Evolutionary conservation across 768 basidiomycete species (phyloP).

Genomic region (Nidularia pulvinata): DNA sequence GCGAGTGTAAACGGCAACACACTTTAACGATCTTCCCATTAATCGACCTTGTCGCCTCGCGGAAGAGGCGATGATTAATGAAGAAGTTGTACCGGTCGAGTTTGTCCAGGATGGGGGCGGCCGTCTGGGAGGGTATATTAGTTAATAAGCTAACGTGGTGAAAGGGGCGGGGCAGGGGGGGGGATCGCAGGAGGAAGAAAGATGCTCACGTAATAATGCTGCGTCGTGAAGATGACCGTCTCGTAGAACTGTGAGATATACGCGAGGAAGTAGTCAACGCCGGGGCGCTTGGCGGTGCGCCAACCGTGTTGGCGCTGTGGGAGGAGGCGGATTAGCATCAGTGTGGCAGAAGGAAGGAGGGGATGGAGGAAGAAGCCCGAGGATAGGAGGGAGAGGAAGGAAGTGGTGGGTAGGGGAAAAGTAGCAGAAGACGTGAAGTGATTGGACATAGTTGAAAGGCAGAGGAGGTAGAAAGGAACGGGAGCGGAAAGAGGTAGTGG

Average conservation of each 20-base stretch:
- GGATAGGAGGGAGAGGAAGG: too few relatives aligned
- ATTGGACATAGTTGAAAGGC: too few relatives aligned
- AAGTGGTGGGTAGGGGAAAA: too few relatives aligned
- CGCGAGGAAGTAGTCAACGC: slow-evolving; percentile 97
- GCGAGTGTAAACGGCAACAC: slow-evolving; percentile 4
- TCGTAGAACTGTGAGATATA: slow-evolving; percentile 99
- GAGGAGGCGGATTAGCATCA: not conserved
- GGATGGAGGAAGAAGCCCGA: too few relatives aligned
- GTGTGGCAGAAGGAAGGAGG: too few relatives aligned
- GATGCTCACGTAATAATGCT: slow-evolving; percentile 79
- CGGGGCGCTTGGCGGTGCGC: slow-evolving; percentile 97
- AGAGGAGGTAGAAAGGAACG: too few relatives aligned
- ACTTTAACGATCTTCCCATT: slow-evolving; percentile 90
- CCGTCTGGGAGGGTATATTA: slow-evolving; percentile 57
- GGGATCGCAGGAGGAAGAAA: too few relatives aligned
- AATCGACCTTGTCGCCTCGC: slow-evolving; percentile 84
- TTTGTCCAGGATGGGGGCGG: slow-evolving; percentile 86
- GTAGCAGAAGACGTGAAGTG: too few relatives aligned
- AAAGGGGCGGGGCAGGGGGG: too few relatives aligned
- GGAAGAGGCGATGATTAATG: slow-evolving; percentile 88
- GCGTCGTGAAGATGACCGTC: slow-evolving; percentile 93
- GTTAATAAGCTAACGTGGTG: too few relatives aligned
- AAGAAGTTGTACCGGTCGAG: slow-evolving; percentile 93
- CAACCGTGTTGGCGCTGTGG: slow-evolving; percentile 88
- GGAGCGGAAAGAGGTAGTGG: too few relatives aligned